These are phyloP conservation scores for Corchorus capsularis DNA, from an alignment of 345 rosid species.

Conservation along the genomic window DNA sequence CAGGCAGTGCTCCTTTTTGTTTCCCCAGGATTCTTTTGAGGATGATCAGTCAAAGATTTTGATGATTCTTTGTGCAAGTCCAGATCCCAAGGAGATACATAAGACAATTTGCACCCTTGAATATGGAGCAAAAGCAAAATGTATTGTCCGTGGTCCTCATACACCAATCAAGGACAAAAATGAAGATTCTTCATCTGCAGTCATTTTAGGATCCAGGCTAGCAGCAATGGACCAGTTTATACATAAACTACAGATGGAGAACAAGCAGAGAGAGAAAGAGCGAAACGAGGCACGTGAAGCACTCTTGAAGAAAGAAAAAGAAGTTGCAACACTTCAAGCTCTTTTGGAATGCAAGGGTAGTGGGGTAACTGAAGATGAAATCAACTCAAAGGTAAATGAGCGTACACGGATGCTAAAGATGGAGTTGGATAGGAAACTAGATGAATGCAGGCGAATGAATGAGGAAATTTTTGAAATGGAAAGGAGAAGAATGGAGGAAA, in stretches of 20 bases:
- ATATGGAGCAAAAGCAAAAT: conserved; percentile 98
- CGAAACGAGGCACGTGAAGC: conserved; percentile 67
- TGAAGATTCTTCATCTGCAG: conserved; percentile 68
- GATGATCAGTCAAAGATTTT: conserved; percentile 93
- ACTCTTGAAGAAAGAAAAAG: conserved; percentile 83
- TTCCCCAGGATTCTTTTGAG: conserved; percentile 87
- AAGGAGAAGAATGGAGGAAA: conserved; percentile 96
- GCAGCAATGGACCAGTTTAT: conserved; percentile 95
- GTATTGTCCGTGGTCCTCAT: conserved; percentile 87
- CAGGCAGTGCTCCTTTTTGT: conserved; percentile 1
- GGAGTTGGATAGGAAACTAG: conserved; percentile 73
- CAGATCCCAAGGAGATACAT: conserved; percentile 91
- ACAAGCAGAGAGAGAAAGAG: conserved; percentile 78
- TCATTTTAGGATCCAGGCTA: conserved; percentile 67
- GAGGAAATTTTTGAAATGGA: conserved; percentile 82
- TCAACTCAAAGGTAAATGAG: conserved; percentile 72
- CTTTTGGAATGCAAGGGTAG: conserved; percentile 54
- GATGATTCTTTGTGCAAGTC: conserved; percentile 96
- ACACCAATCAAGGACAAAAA: conserved; percentile 67
- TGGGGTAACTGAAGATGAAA: conserved; percentile 66
- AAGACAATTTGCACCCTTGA: conserved; percentile 97
- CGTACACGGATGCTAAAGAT: conserved; percentile 48
- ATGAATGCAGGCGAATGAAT: conserved; percentile 80
- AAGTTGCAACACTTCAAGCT: conserved; percentile 64
- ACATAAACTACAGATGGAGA: conserved; percentile 80